phyloP scores from a whole-genome alignment of 352 stramenopile genomes.

The Pythium guiyangense region DNA sequence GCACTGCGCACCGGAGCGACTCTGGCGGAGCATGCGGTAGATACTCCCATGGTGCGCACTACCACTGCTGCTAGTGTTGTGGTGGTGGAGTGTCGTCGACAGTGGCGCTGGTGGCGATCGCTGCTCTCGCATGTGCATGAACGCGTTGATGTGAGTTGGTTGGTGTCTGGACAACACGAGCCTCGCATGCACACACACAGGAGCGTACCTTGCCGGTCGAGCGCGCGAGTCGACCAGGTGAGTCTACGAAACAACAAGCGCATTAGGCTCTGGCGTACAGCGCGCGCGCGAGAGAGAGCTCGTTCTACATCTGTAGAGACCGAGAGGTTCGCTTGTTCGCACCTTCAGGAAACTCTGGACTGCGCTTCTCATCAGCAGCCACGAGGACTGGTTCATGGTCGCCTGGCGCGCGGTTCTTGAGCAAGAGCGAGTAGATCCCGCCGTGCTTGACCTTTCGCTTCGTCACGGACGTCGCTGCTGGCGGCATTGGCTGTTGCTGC shows the following conservation, averaged over 20 bases:
- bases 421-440: conserved; percentile 72
- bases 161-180: neutral
- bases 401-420: conserved; percentile 44
- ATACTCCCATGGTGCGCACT: conserved; percentile 55
- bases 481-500: conserved; percentile 2
- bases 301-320: neutral
- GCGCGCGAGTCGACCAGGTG: neutral
- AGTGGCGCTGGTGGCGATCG: neutral
- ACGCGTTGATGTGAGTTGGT: neutral
- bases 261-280: too few species aligned
- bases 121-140: neutral
- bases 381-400: conserved; percentile 54
- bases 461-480: conserved; percentile 16
- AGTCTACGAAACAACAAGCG: neutral
- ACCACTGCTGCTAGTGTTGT: conserved; percentile 11
- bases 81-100: neutral
- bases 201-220: conserved; percentile 4
- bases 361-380: conserved; percentile 35
- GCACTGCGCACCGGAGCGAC: neutral
- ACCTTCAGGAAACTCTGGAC: conserved; percentile 17
- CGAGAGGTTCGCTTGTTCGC: too few species aligned
- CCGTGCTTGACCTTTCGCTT: conserved; percentile 64
- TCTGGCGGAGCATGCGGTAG: conserved; percentile 55
- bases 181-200: neutral
- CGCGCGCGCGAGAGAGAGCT: too few species aligned